phyloP scores from a whole-genome alignment of 768 basidiomycete species.

The Pisolithus marmoratus region DNA sequence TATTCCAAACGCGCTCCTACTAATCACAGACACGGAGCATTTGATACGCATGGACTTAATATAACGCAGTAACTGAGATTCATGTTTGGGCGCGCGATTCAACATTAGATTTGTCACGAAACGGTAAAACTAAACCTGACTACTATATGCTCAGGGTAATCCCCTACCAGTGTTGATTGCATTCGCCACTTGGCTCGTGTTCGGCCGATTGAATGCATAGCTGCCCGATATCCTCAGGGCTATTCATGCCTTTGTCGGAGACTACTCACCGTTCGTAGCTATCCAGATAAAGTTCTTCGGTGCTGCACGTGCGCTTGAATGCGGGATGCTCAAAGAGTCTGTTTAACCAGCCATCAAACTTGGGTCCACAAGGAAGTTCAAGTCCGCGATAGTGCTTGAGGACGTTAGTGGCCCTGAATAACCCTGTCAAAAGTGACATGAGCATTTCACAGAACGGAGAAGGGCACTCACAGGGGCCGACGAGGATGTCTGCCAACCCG shows the following conservation, averaged over 20 bases:
- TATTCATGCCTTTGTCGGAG: background rate
- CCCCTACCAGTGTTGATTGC: slow-evolving; percentile 65
- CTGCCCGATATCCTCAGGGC: slow-evolving; percentile 27
- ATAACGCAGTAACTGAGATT: too few relatives aligned
- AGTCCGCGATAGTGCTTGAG: slow-evolving; percentile 66
- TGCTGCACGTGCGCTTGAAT: slow-evolving; percentile 65
- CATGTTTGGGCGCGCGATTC: too few relatives aligned
- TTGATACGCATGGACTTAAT: too few relatives aligned
- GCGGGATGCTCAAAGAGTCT: slow-evolving; percentile 54
- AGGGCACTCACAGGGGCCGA: slow-evolving; percentile 55
- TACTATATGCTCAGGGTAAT: slow-evolving; percentile 66
- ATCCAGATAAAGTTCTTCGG: slow-evolving; percentile 59
- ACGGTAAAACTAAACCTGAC: too few relatives aligned
- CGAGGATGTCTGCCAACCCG: slow-evolving; percentile 63
- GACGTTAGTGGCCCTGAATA: slow-evolving; percentile 60
- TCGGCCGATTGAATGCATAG: slow-evolving; percentile 72
- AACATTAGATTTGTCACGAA: too few relatives aligned
- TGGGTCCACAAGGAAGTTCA: slow-evolving; percentile 42
- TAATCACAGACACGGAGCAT: too few relatives aligned
- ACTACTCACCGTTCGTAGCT: slow-evolving; percentile 59
- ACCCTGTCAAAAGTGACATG: slow-evolving; percentile 39
- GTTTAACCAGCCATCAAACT: slow-evolving; percentile 47
- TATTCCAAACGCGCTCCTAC: too few relatives aligned
- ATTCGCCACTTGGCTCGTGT: slow-evolving; percentile 70
- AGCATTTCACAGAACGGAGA: slow-evolving; percentile 2